A percentile compares a stretch with the other conserved stretches of the same genome.
Evolutionary conservation across 768 basidiomycete species (phyloP).

Genomic region (Suillus weaverae): DNA sequence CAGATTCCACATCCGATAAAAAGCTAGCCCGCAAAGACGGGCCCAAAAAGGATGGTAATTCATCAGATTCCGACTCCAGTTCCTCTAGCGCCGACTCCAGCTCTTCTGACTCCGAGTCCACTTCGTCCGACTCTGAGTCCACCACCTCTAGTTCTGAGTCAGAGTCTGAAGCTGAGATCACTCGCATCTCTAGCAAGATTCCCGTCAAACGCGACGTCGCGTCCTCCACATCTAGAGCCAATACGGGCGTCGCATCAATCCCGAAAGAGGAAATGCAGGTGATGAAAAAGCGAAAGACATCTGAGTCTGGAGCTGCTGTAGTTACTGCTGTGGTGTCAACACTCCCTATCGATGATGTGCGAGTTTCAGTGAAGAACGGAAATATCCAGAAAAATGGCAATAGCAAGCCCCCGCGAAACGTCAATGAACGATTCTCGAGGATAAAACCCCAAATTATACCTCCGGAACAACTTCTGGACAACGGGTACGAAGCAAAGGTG

Average conservation of each 20-base stretch:
- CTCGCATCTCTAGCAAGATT: slow-evolving; percentile 8
- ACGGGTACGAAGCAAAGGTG: slow-evolving; percentile 81
- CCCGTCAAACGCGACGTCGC: background rate
- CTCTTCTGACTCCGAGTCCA: slow-evolving; percentile 16
- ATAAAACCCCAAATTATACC: slow-evolving; percentile 65
- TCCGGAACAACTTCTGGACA: slow-evolving; percentile 49
- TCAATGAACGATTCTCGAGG: slow-evolving; percentile 75
- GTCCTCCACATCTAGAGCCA: slow-evolving; percentile 24
- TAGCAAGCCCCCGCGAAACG: slow-evolving; percentile 33
- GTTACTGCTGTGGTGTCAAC: slow-evolving; percentile 41
- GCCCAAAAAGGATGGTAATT: background rate
- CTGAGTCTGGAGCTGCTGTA: slow-evolving; percentile 50
- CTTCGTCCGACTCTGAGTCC: slow-evolving; percentile 2
- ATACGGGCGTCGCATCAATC: slow-evolving; percentile 6
- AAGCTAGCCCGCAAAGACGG: background rate
- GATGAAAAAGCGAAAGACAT: slow-evolving; percentile 62
- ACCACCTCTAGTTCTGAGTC: slow-evolving; percentile 7
- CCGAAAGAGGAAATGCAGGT: slow-evolving; percentile 27
- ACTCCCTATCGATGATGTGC: background rate
- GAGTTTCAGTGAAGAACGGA: slow-evolving; percentile 2
- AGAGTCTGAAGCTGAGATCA: slow-evolving; percentile 4
- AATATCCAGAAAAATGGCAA: slow-evolving; percentile 14
- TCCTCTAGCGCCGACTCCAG: slow-evolving; percentile 2
- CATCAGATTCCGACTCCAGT: background rate
- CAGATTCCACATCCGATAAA: background rate